These are phyloP conservation scores for Aspergillus sp. DNA, from an alignment of 2,329 filamentous ascomycete species.

Conservation along the genomic window DNA sequence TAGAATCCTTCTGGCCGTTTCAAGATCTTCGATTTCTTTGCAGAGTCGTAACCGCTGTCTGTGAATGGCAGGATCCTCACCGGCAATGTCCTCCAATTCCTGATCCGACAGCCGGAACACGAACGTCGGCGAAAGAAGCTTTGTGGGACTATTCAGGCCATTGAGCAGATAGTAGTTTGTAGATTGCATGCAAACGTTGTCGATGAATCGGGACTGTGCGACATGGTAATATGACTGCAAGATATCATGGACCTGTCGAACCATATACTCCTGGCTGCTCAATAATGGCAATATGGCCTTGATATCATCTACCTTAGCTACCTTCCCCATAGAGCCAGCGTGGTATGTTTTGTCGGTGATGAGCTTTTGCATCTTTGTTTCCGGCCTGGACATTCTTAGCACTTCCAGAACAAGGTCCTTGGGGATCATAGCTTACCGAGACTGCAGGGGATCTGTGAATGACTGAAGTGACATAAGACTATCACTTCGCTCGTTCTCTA, in stretches of 20 bases:
- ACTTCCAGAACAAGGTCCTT: neutral
- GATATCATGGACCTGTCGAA: slow-evolving; percentile 59
- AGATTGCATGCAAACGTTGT: slow-evolving; percentile 61
- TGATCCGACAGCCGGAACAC: slow-evolving; percentile 50
- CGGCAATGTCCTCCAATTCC: slow-evolving; percentile 57
- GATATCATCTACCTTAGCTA: slow-evolving; percentile 9
- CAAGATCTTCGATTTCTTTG: slow-evolving; percentile 49
- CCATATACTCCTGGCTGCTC: slow-evolving; percentile 18
- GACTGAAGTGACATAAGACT: slow-evolving; percentile 51
- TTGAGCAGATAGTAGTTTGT: slow-evolving; percentile 55
- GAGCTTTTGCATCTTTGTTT: neutral
- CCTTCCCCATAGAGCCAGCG: neutral
- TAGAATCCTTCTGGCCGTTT: slow-evolving; percentile 36
- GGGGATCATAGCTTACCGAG: neutral
- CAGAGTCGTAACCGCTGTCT: slow-evolving; percentile 45
- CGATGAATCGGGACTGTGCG: slow-evolving; percentile 61
- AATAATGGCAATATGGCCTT: neutral
- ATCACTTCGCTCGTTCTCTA: slow-evolving; percentile 51
- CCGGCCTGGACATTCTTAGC: neutral
- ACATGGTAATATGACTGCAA: slow-evolving; percentile 63
- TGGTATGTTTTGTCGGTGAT: neutral
- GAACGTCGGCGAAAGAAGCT: slow-evolving; percentile 53
- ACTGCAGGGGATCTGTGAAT: slow-evolving; percentile 50
- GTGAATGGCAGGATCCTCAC: slow-evolving; percentile 51
- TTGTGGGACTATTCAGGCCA: slow-evolving; percentile 52